Conservation (phyloP, 2,329 filamentous ascomycete species). For the Chaetomium sp. region DNA sequence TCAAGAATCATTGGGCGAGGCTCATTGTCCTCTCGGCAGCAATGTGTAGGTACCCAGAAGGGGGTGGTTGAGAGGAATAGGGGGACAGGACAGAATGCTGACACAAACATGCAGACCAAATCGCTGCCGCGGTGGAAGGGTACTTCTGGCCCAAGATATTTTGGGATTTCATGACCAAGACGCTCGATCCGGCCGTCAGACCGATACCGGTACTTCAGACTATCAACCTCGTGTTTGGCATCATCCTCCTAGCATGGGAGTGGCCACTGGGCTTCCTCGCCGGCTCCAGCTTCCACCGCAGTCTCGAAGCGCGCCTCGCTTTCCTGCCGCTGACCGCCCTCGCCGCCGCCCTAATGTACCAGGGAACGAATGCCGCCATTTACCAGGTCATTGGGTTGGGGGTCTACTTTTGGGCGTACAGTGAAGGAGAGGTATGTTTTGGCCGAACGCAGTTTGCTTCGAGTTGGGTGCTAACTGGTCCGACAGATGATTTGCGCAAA, state of each 20-base stretch:
- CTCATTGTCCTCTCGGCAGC: constrained; percentile 89
- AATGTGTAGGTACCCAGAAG: constrained; percentile 57
- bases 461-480: neutral
- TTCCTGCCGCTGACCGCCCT: constrained; percentile 79
- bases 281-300: constrained; percentile 77
- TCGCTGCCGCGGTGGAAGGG: constrained; percentile 77
- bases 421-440: constrained; percentile 84
- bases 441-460: neutral
- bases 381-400: constrained; percentile 87
- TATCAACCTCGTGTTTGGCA: constrained; percentile 81
- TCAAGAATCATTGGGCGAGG: constrained; percentile 99
- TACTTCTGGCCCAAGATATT: constrained; percentile 99
- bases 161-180: constrained; percentile 93
- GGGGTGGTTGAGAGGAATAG: neutral
- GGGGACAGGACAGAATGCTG: neutral
- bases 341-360: constrained; percentile 78
- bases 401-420: constrained; percentile 96
- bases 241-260: constrained; percentile 82
- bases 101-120: constrained; percentile 68
- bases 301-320: constrained; percentile 81
- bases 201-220: constrained; percentile 87
- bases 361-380: constrained; percentile 86
- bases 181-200: constrained; percentile 81
- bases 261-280: constrained; percentile 83
- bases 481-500: constrained; percentile 65